Percentiles rank a stretch among this genome's conserved stretches.
Conservation (phyloP, 768 basidiomycete species). For the Amanita polypyramis region DNA sequence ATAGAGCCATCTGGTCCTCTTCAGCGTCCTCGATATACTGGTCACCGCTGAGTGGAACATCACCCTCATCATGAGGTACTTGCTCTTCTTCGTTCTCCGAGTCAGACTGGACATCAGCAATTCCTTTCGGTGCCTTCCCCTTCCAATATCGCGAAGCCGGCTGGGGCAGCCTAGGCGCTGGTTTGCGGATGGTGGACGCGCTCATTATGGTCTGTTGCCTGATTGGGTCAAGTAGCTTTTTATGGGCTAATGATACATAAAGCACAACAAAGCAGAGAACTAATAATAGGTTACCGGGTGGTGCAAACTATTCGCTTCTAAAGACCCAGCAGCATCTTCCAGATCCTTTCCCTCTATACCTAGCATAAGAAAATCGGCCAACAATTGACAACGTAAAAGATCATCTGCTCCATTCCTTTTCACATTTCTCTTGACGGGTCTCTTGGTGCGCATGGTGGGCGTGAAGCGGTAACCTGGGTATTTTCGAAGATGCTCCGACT, state of each 20-base stretch:
- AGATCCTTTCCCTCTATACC: constrained; percentile 43
- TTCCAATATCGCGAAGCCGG: constrained; percentile 86
- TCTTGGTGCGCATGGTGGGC: constrained; percentile 32
- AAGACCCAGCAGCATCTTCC: constrained; percentile 24
- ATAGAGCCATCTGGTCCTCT: constrained; percentile 33
- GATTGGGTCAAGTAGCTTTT: background rate
- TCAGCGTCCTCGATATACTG: constrained; percentile 45
- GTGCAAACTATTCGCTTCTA: background rate
- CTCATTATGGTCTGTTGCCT: background rate
- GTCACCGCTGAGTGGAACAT: constrained; percentile 40
- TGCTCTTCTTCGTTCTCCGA: constrained; percentile 45
- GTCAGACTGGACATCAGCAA: constrained; percentile 46
- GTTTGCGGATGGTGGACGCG: constrained; percentile 38
- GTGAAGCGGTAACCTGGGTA: constrained; percentile 49
- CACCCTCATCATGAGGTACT: constrained; percentile 33
- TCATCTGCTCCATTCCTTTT: constrained; percentile 40
- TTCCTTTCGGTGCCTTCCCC: constrained; percentile 80
- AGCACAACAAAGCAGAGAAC: constrained; percentile 2
- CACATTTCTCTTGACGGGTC: constrained; percentile 38
- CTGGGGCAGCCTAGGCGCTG: constrained; percentile 65
- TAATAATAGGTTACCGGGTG: background rate
- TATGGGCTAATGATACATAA: constrained; percentile 13
- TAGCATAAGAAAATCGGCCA: constrained; percentile 38
- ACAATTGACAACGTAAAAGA: constrained; percentile 34
- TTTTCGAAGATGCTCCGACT: constrained; percentile 32